Conservation (phyloP, 2,329 filamentous ascomycete genomes). For the Beauveria bassiana region DNA sequence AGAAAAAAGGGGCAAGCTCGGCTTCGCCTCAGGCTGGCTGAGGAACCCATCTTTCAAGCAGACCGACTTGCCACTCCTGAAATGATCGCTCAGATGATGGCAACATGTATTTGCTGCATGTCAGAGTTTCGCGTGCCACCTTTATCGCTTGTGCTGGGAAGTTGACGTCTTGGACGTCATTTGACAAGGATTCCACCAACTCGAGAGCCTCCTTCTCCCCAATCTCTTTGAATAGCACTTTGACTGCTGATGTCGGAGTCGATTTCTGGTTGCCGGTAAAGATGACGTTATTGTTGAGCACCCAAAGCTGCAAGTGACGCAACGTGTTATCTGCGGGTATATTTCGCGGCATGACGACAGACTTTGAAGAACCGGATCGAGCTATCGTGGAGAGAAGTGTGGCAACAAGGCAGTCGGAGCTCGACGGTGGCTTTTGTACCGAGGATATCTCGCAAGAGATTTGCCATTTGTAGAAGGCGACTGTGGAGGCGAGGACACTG, state of each 20-base stretch:
- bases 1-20: background rate
- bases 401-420: constrained; percentile 44
- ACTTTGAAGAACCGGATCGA: constrained; percentile 51
- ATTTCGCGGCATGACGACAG: constrained; percentile 36
- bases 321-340: background rate
- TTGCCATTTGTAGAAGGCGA: constrained; percentile 52
- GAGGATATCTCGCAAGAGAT: constrained; percentile 31
- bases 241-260: constrained; percentile 35
- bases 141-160: constrained; percentile 44
- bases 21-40: constrained; percentile 20
- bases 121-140: constrained; percentile 36
- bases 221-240: constrained; percentile 44
- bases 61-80: constrained; percentile 59
- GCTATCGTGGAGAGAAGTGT: constrained; percentile 45
- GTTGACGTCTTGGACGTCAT: constrained; percentile 51
- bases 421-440: constrained; percentile 25
- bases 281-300: constrained; percentile 46
- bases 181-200: constrained; percentile 42
- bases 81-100: constrained; percentile 50
- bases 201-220: constrained; percentile 35
- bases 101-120: constrained; percentile 41
- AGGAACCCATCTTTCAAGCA: constrained; percentile 40
- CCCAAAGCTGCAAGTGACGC: constrained; percentile 42
- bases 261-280: constrained; percentile 33
- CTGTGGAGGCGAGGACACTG: constrained; percentile 35